Percentiles rank a stretch among this genome's conserved stretches.
Evolutionary conservation across 805 yeast species (phyloP).

Genomic region (Monosporozyma yasuniensis): DNA sequence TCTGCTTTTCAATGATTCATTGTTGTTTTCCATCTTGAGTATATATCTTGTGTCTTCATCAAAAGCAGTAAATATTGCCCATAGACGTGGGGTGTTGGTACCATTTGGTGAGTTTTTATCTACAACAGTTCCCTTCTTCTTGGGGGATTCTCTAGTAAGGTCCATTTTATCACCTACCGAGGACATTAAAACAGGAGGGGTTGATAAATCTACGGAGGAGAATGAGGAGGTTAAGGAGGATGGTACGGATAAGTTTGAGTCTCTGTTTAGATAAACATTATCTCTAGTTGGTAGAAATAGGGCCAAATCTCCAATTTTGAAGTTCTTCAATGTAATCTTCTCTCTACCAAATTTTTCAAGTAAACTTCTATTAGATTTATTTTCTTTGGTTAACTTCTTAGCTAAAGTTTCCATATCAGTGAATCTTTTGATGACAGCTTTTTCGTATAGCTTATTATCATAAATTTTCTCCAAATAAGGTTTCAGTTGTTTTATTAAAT

Average conservation of each 20-base stretch:
- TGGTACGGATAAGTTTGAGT: conserved; percentile 11
- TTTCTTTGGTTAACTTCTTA: conserved; percentile 63
- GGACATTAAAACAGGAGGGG: conserved; percentile 25
- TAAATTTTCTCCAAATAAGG: conserved; percentile 21
- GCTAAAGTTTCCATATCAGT: conserved; percentile 87
- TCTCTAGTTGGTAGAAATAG: conserved; percentile 71
- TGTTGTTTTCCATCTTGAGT: conserved; percentile 35
- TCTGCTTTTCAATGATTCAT: conserved; percentile 27
- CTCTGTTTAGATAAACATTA: conserved; percentile 11
- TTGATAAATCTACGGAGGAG: conserved; percentile 28
- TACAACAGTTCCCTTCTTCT: conserved; percentile 5
- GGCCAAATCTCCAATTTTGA: conserved; percentile 68
- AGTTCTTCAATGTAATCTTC: conserved; percentile 59
- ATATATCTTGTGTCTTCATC: conserved; percentile 76
- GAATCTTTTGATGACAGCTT: conserved; percentile 61
- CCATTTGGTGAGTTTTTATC: conserved; percentile 5
- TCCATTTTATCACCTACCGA: conserved; percentile 4
- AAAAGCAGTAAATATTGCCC: conserved; percentile 88
- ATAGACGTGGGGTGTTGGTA: conserved; percentile 37
- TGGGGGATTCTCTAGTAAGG: neutral
- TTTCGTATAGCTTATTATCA: conserved; percentile 25
- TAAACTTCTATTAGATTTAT: conserved; percentile 25
- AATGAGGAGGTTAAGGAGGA: conserved; percentile 28
- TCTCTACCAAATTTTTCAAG: conserved; percentile 27
- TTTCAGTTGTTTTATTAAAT: neutral